These are phyloP conservation scores for Globisporangium spiculum DNA, from an alignment of 352 stramenopile species.

Conservation along the genomic window DNA sequence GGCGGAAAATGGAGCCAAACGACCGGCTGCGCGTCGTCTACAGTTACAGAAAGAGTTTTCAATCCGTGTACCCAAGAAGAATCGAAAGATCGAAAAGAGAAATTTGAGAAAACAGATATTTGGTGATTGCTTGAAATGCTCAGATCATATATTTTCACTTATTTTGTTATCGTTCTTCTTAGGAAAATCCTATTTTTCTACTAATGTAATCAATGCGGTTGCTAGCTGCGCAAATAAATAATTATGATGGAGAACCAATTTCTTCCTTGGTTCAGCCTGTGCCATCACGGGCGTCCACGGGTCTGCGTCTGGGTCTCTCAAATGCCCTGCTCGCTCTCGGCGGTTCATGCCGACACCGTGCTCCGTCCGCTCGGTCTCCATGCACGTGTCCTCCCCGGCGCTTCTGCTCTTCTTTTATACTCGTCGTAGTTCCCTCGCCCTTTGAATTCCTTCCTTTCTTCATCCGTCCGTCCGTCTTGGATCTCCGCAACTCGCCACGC, in stretches of 20 bases:
- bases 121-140: too few species aligned
- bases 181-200: background rate
- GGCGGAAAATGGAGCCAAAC: background rate
- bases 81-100: background rate
- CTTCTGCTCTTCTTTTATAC: background rate
- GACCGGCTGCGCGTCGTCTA: background rate
- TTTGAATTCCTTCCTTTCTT: background rate
- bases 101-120: constrained; percentile 1
- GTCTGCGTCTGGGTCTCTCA: background rate
- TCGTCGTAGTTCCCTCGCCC: background rate
- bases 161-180: background rate
- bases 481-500: background rate
- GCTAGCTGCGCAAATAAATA: background rate
- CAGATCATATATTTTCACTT: too few species aligned
- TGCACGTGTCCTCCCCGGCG: background rate
- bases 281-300: background rate
- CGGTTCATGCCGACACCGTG: background rate
- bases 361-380: background rate
- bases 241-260: background rate
- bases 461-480: background rate
- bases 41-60: background rate
- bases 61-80: background rate
- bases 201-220: background rate
- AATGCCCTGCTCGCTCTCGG: background rate
- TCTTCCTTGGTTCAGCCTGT: background rate